These are phyloP conservation scores for Exophiala bonariae DNA, from an alignment of 2,329 filamentous ascomycete species.

Conservation along the genomic window DNA sequence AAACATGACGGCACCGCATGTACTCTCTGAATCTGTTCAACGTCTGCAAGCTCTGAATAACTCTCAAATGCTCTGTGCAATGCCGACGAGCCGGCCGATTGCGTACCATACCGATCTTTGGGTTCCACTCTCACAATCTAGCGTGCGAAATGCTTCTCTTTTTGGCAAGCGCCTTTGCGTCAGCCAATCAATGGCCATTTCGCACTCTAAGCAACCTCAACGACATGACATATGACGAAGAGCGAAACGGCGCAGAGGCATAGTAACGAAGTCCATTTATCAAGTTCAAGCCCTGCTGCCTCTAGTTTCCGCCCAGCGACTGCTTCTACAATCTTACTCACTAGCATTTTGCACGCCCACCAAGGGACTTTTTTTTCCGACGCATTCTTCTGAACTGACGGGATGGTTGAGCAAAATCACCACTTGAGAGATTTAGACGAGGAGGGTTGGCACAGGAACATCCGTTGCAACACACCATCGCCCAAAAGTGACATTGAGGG, in stretches of 20 bases:
- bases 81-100: too few species aligned
- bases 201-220: background rate
- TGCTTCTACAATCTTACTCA: too few species aligned
- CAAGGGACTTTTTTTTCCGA: background rate
- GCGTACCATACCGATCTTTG: background rate
- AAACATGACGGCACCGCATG: background rate
- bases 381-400: constrained; percentile 2
- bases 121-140: background rate
- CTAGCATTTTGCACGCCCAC: too few species aligned
- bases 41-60: too few species aligned
- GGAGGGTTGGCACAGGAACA: too few species aligned
- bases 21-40: background rate
- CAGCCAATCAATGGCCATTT: constrained; percentile 1
- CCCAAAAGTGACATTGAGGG: too few species aligned
- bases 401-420: background rate
- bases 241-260: constrained; percentile 6
- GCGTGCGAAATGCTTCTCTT: constrained; percentile 9
- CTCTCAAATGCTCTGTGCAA: too few species aligned
- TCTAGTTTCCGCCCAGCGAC: background rate
- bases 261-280: constrained; percentile 3
- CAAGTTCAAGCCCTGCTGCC: constrained; percentile 2
- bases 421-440: background rate
- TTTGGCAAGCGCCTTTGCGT: constrained; percentile 1
- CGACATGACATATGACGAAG: background rate
- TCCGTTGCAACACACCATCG: too few species aligned